phyloP scores from a whole-genome alignment of 768 basidiomycete species.

The Amylocystis lapponica region DNA sequence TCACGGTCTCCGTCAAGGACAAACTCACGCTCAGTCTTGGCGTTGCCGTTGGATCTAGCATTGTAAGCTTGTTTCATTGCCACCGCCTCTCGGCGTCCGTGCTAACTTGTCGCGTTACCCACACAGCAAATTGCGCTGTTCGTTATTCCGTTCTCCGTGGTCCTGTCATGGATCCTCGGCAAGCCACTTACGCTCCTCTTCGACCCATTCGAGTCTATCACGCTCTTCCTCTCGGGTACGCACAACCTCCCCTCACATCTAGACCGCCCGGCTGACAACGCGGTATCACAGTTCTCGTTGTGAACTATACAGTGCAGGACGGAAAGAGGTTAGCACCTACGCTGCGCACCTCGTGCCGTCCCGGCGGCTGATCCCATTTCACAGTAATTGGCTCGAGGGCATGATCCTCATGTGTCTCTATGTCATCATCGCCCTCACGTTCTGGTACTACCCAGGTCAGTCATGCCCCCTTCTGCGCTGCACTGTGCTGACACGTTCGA shows the following conservation, averaged over 20 bases:
- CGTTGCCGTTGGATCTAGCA: constrained; percentile 84
- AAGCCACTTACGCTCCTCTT: constrained; percentile 80
- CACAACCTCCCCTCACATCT: background rate
- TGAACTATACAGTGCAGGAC: constrained; percentile 84
- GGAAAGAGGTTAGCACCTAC: constrained; percentile 70
- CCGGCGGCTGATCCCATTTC: too few relatives aligned
- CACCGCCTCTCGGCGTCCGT: background rate
- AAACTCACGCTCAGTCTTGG: constrained; percentile 84
- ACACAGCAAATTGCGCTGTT: constrained; percentile 76
- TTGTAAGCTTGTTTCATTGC: constrained; percentile 47
- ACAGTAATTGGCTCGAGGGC: constrained; percentile 89
- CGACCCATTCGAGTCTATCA: constrained; percentile 84
- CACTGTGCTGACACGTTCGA: background rate
- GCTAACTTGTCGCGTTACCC: background rate
- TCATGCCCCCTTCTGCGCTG: background rate
- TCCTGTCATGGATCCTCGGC: constrained; percentile 74
- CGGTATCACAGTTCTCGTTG: constrained; percentile 18
- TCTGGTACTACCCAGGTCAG: constrained; percentile 49
- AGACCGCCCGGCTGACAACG: background rate
- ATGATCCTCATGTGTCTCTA: constrained; percentile 66
- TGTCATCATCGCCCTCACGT: constrained; percentile 47
- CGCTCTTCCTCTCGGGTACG: constrained; percentile 43
- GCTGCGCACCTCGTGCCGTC: background rate
- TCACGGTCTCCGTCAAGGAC: constrained; percentile 86
- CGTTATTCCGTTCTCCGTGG: constrained; percentile 80